Conservation (phyloP, 805 yeast species). For the Cyberlindnera amylophila region DNA sequence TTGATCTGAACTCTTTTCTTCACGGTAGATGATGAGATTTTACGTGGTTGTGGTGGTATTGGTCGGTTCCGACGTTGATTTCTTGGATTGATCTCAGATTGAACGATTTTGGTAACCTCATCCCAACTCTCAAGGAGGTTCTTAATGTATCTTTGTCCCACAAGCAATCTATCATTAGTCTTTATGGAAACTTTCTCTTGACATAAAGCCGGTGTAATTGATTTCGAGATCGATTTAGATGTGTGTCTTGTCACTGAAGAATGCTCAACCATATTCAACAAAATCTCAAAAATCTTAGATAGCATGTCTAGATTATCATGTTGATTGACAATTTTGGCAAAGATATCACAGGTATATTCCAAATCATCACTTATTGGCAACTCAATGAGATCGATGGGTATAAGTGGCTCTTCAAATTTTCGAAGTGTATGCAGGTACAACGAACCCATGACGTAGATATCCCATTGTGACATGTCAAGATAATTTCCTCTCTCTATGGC, state of each 20-base stretch:
- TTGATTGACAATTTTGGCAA: conserved; percentile 31
- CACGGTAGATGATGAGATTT: conserved; percentile 5
- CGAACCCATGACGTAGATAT: conserved; percentile 43
- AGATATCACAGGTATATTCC: conserved; percentile 37
- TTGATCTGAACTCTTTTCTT: conserved; percentile 7
- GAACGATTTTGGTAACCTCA: conserved; percentile 2
- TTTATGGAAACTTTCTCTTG: conserved; percentile 43
- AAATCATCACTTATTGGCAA: conserved; percentile 52
- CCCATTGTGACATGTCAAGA: conserved; percentile 63
- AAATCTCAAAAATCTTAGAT: conserved; percentile 42
- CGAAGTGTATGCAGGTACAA: conserved; percentile 43
- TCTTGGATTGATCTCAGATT: not conserved
- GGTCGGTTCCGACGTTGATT: conserved; percentile 4
- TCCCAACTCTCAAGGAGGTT: conserved; percentile 51
- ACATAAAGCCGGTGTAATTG: conserved; percentile 44
- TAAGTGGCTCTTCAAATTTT: conserved; percentile 49
- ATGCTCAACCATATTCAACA: conserved; percentile 38
- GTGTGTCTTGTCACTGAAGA: conserved; percentile 40
- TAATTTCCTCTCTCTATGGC: conserved; percentile 54
- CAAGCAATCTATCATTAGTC: conserved; percentile 43
- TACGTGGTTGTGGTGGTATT: conserved; percentile 11
- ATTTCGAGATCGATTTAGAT: conserved; percentile 21
- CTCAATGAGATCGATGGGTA: conserved; percentile 45
- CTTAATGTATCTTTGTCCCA: conserved; percentile 51
- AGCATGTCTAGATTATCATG: conserved; percentile 32